A percentile compares a stretch with the other conserved stretches of the same genome.
Evolutionary conservation across 192 early-diverging fungal species (phyloP).

Genomic region (Coemansia sp.): DNA sequence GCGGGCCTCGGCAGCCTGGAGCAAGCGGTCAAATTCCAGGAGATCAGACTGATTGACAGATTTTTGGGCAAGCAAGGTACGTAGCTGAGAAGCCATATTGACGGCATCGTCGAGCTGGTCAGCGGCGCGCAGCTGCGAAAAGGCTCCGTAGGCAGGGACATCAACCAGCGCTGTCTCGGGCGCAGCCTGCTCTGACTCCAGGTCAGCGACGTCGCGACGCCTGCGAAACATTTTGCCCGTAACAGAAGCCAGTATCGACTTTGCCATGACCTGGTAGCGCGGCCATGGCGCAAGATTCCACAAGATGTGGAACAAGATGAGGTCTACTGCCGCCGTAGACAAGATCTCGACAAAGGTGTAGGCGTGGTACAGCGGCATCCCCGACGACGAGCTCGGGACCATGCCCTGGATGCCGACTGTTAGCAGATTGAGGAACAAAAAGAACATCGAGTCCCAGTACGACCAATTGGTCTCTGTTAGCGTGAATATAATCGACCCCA

Average conservation of each 20-base stretch:
- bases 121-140: slow-evolving; percentile 3
- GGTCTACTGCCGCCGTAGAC: slow-evolving; percentile 47
- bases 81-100: slow-evolving; percentile 30
- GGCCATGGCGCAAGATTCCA: slow-evolving; percentile 55
- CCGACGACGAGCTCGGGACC: slow-evolving; percentile 40
- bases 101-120: slow-evolving; percentile 39
- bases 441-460: slow-evolving; percentile 57
- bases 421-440: slow-evolving; percentile 53
- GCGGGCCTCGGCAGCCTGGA: slow-evolving; percentile 29
- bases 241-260: slow-evolving; percentile 19
- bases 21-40: slow-evolving; percentile 40
- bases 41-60: slow-evolving; percentile 26
- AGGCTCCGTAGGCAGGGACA: slow-evolving; percentile 9
- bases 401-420: slow-evolving; percentile 52
- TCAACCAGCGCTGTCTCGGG: neutral
- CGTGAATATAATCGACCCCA: slow-evolving; percentile 47
- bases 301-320: slow-evolving; percentile 44
- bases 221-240: slow-evolving; percentile 18
- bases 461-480: slow-evolving; percentile 50
- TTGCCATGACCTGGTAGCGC: slow-evolving; percentile 22
- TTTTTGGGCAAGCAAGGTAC: slow-evolving; percentile 37
- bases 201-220: neutral
- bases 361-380: slow-evolving; percentile 46
- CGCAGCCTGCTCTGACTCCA: slow-evolving; percentile 10
- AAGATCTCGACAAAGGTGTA: slow-evolving; percentile 51